These are phyloP conservation scores for Phytophthora boehmeriae DNA, from an alignment of 352 stramenopile species.

Conservation along the genomic window DNA sequence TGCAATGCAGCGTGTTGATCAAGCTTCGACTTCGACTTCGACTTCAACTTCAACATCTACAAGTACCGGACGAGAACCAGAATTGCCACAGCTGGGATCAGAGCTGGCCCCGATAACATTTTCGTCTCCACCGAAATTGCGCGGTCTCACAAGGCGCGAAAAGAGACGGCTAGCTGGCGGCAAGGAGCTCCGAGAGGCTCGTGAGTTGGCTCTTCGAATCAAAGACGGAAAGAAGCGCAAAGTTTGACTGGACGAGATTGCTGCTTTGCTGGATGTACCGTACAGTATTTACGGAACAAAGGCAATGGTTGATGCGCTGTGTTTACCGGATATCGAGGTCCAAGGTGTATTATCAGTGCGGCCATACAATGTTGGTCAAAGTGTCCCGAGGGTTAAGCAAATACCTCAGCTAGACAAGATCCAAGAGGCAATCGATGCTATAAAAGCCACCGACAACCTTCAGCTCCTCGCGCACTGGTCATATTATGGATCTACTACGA, in stretches of 20 bases:
- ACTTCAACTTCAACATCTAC: background rate
- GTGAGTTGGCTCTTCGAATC: background rate
- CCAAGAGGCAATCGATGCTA: background rate
- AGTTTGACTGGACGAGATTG: background rate
- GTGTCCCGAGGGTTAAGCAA: background rate
- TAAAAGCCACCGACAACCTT: background rate
- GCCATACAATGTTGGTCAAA: background rate
- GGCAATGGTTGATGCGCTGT: conserved; percentile 1
- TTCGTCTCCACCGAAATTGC: background rate
- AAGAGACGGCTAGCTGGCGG: background rate
- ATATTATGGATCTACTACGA: background rate
- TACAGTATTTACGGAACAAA: background rate
- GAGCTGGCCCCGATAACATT: background rate
- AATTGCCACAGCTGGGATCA: background rate
- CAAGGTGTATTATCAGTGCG: background rate
- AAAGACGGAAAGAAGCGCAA: background rate
- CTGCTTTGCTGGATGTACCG: background rate
- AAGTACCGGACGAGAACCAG: background rate
- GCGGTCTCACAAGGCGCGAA: background rate
- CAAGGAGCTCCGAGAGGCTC: background rate
- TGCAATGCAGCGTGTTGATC: too few species aligned
- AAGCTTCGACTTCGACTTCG: background rate
- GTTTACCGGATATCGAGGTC: background rate
- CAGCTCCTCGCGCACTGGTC: conserved; percentile 8
- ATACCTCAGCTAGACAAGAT: conserved; percentile 6